phyloP scores from a whole-genome alignment of 1,284 basidiomycete species.

The Athelia sp. region DNA sequence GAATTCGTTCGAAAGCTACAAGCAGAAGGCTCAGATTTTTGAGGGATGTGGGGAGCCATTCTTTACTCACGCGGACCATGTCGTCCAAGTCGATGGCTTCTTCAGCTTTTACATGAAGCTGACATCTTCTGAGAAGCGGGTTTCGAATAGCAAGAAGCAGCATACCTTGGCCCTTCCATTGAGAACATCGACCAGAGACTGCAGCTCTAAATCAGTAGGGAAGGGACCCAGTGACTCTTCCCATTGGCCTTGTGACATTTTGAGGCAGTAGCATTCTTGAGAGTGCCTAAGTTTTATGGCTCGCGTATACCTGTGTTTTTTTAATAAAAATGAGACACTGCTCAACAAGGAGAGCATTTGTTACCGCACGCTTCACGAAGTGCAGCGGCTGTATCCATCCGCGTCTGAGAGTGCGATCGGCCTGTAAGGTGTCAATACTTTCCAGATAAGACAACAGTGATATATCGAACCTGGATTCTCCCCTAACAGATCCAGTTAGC shows the following conservation, averaged over 20 bases:
- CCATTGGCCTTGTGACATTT: slow-evolving; percentile 51
- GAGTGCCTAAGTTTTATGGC: slow-evolving; percentile 57
- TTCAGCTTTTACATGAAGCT: slow-evolving; percentile 22
- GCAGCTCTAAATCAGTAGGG: slow-evolving; percentile 77
- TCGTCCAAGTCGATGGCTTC: slow-evolving; percentile 25
- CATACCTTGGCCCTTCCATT: slow-evolving; percentile 71
- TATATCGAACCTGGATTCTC: slow-evolving; percentile 30
- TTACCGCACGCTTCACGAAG: slow-evolving; percentile 40
- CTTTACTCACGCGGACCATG: slow-evolving; percentile 12
- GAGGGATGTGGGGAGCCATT: neutral
- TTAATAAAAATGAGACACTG: too few species aligned
- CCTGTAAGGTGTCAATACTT: slow-evolving; percentile 9
- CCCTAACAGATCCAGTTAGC: slow-evolving; percentile 21
- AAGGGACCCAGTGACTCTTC: slow-evolving; percentile 53
- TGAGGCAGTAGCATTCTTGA: slow-evolving; percentile 60
- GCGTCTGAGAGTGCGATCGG: slow-evolving; percentile 32
- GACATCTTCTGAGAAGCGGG: neutral
- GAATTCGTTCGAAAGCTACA: slow-evolving; percentile 71
- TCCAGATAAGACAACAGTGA: neutral
- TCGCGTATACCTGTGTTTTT: slow-evolving; percentile 41
- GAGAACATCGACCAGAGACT: slow-evolving; percentile 78
- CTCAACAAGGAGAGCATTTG: too few species aligned
- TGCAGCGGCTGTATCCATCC: slow-evolving; percentile 61
- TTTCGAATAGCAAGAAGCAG: neutral
- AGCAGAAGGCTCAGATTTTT: neutral